These are phyloP conservation scores for Plantago rigida DNA, from an alignment of 305 asterid genomes.

Conservation along the genomic window DNA sequence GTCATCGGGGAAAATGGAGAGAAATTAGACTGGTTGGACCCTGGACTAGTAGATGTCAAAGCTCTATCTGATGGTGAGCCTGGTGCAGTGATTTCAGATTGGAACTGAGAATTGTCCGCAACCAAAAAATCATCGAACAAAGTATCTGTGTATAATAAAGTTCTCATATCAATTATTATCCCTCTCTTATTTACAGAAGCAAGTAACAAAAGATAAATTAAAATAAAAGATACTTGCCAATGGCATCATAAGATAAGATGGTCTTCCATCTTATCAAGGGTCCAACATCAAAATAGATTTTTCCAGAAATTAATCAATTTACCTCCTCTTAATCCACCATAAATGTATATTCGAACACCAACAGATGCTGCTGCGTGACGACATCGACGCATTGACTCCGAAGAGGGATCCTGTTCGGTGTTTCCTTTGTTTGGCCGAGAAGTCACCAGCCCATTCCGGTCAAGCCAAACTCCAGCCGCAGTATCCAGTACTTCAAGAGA, in stretches of 20 bases:
- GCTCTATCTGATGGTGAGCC: conserved; percentile 44
- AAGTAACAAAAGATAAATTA: conserved; percentile 2
- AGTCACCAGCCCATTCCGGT: conserved; percentile 81
- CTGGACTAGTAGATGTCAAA: conserved; percentile 44
- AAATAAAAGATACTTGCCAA: conserved; percentile 10
- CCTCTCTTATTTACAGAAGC: conserved; percentile 12
- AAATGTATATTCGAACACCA: conserved; percentile 72
- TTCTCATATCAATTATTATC: not conserved
- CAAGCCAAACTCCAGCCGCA: conserved; percentile 99
- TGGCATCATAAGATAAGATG: conserved; percentile 6
- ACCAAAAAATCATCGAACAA: conserved; percentile 75
- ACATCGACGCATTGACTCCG: conserved; percentile 84
- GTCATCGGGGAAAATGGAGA: conserved; percentile 35
- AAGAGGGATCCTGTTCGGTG: conserved; percentile 55
- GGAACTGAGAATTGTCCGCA: conserved; percentile 81
- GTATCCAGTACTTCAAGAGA: conserved; percentile 77
- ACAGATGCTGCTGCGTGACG: conserved; percentile 99
- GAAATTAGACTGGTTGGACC: conserved; percentile 35
- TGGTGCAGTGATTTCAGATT: conserved; percentile 49
- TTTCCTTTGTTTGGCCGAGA: conserved; percentile 59
- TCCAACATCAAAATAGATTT: conserved; percentile 13
- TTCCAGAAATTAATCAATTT: conserved; percentile 23
- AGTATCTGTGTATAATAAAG: conserved; percentile 44
- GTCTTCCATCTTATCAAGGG: conserved; percentile 13
- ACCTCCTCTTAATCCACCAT: conserved; percentile 98